Evolutionary conservation across 2,329 filamentous ascomycete genomes (phyloP).

Genomic region (Zelopaecilomyces penicillatus): DNA sequence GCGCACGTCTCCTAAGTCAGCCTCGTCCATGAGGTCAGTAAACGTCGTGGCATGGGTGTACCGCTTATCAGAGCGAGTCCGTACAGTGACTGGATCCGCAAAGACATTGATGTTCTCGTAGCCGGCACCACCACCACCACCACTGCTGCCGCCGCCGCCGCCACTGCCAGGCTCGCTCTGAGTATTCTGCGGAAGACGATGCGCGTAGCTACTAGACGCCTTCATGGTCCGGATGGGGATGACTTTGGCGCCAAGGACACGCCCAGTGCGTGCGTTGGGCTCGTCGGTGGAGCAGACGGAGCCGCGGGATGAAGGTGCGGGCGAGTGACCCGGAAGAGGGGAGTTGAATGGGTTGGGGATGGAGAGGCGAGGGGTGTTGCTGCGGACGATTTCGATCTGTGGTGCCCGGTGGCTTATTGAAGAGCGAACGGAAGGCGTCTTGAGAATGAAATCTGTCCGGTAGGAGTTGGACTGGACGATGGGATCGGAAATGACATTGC

Average conservation of each 20-base stretch:
- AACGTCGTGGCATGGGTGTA: constrained; percentile 38
- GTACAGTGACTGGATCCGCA: constrained; percentile 38
- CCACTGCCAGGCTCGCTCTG: constrained; percentile 31
- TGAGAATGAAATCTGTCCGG: constrained; percentile 46
- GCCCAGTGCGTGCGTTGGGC: constrained; percentile 16
- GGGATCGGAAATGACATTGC: constrained; percentile 49
- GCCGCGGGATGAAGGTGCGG: constrained; percentile 8
- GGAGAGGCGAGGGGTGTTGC: constrained; percentile 15
- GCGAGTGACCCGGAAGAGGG: constrained; percentile 16
- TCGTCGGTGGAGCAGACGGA: constrained; percentile 19
- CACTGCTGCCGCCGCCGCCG: too few relatives aligned
- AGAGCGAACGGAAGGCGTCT: constrained; percentile 12
- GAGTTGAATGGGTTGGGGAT: constrained; percentile 30
- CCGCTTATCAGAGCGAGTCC: constrained; percentile 11
- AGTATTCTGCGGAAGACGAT: constrained; percentile 24
- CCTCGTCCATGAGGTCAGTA: constrained; percentile 44
- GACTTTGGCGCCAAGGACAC: constrained; percentile 18
- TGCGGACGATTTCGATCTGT: constrained; percentile 4
- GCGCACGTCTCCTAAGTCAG: constrained; percentile 33
- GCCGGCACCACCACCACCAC: too few relatives aligned
- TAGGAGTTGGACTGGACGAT: constrained; percentile 36
- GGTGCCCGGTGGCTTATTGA: constrained; percentile 7
- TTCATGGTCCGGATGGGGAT: constrained; percentile 33
- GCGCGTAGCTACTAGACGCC: constrained; percentile 16
- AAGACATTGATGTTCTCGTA: constrained; percentile 44